Evolutionary conservation across 768 basidiomycete species (phyloP), one percentile per base, ranked within the genome.

Genomic region (Trametes cubensis): DNA sequence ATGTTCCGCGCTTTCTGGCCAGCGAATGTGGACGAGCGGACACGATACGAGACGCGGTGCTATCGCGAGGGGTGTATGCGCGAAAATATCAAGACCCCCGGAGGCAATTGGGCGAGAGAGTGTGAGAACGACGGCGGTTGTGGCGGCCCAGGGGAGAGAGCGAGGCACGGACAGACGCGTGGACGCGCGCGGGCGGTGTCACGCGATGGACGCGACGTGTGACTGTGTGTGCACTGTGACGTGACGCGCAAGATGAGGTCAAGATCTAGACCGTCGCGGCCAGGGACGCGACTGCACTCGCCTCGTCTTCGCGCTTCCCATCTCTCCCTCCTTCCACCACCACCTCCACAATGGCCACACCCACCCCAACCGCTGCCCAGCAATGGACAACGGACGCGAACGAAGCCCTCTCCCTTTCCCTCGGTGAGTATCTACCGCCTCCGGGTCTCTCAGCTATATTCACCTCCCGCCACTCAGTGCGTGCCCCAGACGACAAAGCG

Each of bases 301-400:
- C 58, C 39, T 21, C 45, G 38, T 46, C 23, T 51, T 51, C 58
- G 49, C 58, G 58, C 58, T 52, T 52, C 51, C 40, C 46, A 55
- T 66, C 65, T 58, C 55, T 61, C 50, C 44, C 46, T 28, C 58
- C 54, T 30, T 38, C 58, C 55, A 58, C 62, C 62, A 53, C 61
- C 48, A 42, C 58, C 59, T 23, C 59, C 52, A 26, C 25, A n/a
- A 58, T 53, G 56, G 45, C 58, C 58, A 60, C 54, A 34, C 58
- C 58, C 58, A 60, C 54, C 23, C 58, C 59, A 26, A 34, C 63
- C 10, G 40, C 64, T 26, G 84, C 86, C 69, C 49, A 42, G 41
- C 58, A 59, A 47, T 97, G 93, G 92, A 88, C 94, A 0, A 74
- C 83, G 6, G 84, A 92, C 75, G 86, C 93, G 34, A 94, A 88